phyloP scores from a whole-genome alignment of 148 eudicot species.

The Beta vulgaris region DNA sequence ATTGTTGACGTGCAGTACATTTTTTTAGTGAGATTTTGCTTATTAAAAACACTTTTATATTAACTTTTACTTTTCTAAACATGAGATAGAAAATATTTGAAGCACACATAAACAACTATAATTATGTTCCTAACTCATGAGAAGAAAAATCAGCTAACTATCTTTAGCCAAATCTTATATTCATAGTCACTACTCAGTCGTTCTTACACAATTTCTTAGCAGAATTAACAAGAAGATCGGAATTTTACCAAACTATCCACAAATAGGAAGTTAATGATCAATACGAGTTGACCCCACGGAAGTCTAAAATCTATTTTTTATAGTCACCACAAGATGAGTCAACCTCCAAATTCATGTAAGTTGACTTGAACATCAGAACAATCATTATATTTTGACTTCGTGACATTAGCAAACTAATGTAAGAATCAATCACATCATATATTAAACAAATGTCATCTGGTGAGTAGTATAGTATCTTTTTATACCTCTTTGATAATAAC shows the following conservation, averaged over 20 bases:
- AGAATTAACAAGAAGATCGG: neutral
- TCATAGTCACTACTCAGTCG: too few species aligned
- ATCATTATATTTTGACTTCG: slow-evolving; percentile 30
- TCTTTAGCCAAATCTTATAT: too few species aligned
- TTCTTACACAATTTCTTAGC: neutral
- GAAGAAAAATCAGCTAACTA: too few species aligned
- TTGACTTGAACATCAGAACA: slow-evolving; percentile 21
- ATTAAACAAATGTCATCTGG: neutral
- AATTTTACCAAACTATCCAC: slow-evolving; percentile 12
- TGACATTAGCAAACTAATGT: slow-evolving; percentile 22
- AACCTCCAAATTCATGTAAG: slow-evolving; percentile 23
- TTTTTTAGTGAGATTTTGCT: too few species aligned
- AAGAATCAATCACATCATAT: slow-evolving; percentile 25
- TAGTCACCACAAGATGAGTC: slow-evolving; percentile 27
- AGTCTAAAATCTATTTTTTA: slow-evolving; percentile 5
- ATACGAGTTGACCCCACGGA: slow-evolving; percentile 14
- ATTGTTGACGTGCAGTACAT: too few species aligned
- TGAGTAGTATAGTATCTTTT: neutral
- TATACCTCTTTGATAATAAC: neutral
- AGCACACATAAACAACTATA: too few species aligned
- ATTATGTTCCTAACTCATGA: too few species aligned
- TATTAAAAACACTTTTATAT: too few species aligned
- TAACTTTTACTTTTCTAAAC: too few species aligned
- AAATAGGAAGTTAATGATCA: slow-evolving; percentile 10
- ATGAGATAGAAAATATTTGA: too few species aligned